These are phyloP conservation scores for Kodamaea fukazawae DNA, from an alignment of 805 yeast species.

Conservation along the genomic window DNA sequence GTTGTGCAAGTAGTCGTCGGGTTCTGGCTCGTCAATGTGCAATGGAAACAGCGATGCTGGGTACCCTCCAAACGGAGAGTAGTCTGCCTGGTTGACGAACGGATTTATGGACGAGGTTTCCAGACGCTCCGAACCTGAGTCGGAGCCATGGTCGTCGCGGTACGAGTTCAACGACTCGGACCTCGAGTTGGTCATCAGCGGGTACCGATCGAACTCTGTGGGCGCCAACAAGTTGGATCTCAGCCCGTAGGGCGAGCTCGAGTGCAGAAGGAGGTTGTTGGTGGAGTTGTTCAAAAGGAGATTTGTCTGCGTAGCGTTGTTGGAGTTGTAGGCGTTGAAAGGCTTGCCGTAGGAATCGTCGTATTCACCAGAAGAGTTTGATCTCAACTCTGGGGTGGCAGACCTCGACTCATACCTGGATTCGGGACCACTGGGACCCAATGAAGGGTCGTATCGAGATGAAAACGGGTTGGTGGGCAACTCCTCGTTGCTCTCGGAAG, in stretches of 20 bases:
- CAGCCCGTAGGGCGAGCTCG: conserved; percentile 6
- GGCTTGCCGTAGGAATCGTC: conserved; percentile 30
- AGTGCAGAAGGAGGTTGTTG: conserved; percentile 3
- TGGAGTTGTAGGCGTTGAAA: conserved; percentile 40
- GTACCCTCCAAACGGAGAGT: conserved; percentile 93
- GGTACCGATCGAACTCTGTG: conserved; percentile 18
- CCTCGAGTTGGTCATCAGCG: conserved; percentile 14
- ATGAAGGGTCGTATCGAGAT: conserved; percentile 1
- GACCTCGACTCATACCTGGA: not conserved
- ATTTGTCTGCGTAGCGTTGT: conserved; percentile 33
- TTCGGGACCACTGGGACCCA: no score
- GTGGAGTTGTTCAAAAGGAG: conserved; percentile 22
- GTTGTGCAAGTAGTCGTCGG: conserved; percentile 92
- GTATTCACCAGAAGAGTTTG: conserved; percentile 12
- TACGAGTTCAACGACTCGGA: conserved; percentile 12
- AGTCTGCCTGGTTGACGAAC: conserved; percentile 52
- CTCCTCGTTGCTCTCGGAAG: conserved; percentile 3
- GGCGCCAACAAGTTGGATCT: conserved; percentile 11
- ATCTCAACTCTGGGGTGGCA: not conserved
- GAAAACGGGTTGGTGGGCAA: conserved; percentile 16
- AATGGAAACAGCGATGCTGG: conserved; percentile 92
- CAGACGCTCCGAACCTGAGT: conserved; percentile 12
- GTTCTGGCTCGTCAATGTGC: conserved; percentile 88
- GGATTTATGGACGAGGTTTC: conserved; percentile 26
- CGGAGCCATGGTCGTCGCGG: conserved; percentile 8